Base-by-base conservation (phyloP, 441 rosid species). In the Raphanus hybrid region DNA sequence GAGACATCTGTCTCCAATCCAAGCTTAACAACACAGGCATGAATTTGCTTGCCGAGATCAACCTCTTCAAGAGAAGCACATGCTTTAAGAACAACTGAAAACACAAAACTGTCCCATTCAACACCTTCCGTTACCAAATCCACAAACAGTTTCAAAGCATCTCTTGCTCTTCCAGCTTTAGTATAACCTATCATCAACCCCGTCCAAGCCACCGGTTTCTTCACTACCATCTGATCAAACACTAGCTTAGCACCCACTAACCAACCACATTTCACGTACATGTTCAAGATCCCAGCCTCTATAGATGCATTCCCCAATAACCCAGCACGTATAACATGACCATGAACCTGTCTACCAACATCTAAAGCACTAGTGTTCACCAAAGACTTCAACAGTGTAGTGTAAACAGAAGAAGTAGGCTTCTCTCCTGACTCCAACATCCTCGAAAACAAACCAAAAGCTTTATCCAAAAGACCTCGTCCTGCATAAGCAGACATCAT, bases 21-120 rank as follows among this genome's bases (percentile, higher is more conserved):
- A 64, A 80, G 83, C 84, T 87, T 89, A 58, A 77, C 85, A 1
- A 85, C 80, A 14, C 72, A 80, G 2, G 86, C 81, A 81, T 89
- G 93, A 45, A 87, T 79, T 76, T 87, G 88, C 83, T 76, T 76
- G 69, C 91, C 90, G 7, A 81, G 39, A 29, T 73, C 76, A 80
- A 86, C 64, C 78, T 82, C 81, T 76, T 82, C 81, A 64, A 82
- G 78, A 23, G 79, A 54, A 60, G 88, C 77, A n/a, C 93, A 89
- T 3, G 93, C 90, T 75, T 87, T 89, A 48, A 89, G 88, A 66
- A 84, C 84, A 76, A 85, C 78, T 0, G 91, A 87, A 72, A 89
- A 89, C 9, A 82, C 89, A 73, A 82, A 85, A 70, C 84, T 82
- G 60, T 89, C 93, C 87, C 86, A 75, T 64, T 87, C 81, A 0